Evolutionary conservation across 2,329 filamentous ascomycete genomes (phyloP), one percentile per base, ranked within the genome.

Genomic region (Parastagonospora avenae): DNA sequence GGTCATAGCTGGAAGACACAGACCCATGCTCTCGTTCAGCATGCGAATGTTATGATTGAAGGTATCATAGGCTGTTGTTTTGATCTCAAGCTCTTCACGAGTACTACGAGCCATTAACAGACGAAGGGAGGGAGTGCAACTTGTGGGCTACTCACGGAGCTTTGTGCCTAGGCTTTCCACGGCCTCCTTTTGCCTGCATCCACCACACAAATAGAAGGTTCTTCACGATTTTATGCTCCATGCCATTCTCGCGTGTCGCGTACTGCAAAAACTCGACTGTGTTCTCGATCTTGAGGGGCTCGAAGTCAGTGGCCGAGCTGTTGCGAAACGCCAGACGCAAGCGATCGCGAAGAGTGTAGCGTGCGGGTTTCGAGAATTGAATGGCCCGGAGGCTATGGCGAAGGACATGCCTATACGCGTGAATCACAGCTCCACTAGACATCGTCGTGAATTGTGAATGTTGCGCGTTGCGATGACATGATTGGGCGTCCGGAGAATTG

Each of bases 191-290:
- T 29, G 71, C 54, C 73, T 77, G 74, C 57, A 75, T 78, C 55
- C 52, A 83, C 81, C 59, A 78, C 31, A 67, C 73, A 45, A 73
- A 66, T 14, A 90, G 63, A 41, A 93, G 69, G 58, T 88, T 92
- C 74, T 85, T 89, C 48, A 93, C 66, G 8, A 94, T 82, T 48
- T 75, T 81, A 69, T 92, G 88, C 77, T 93, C 90, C 29, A 91
- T 60, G 0, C 89, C 90, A 48, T 74, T 82, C 62, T 84, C 79
- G 54, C 74, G 77, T 1, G 83, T 81, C 4, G 90, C 90, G 35
- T 84, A 82, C 29, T 84, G 74, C 1, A 93, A 74, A 65, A 94
- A 93, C 68, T 85, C 84, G 4, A 90, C 64, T 0, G 90, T 94
- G 53, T 86, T 84, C 55, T 80, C 75, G 44, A 90, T 78, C 43